Evolutionary conservation across 768 basidiomycete species (phyloP).

Genomic region (Mycena vitilis): DNA sequence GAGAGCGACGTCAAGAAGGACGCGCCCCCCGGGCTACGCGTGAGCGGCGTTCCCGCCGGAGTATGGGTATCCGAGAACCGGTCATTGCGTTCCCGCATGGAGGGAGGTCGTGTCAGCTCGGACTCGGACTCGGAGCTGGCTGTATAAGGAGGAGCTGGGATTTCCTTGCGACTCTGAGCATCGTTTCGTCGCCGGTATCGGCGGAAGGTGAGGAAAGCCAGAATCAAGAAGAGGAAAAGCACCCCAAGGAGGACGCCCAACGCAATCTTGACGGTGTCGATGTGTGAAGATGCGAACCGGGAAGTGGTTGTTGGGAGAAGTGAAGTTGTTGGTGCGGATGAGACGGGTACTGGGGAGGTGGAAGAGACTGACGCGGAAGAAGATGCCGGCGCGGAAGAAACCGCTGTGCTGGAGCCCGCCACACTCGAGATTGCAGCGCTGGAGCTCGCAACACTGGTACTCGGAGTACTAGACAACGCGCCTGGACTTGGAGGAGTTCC

Average conservation of each 20-base stretch:
- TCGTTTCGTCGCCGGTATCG: not conserved
- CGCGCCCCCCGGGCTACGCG: conserved; percentile 7
- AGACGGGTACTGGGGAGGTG: not conserved
- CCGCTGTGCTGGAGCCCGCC: not conserved
- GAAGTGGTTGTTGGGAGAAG: not conserved
- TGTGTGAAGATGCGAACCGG: not conserved
- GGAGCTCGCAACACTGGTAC: not conserved
- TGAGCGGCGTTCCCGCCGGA: conserved; percentile 26
- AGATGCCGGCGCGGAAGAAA: not conserved
- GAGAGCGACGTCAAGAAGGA: conserved; percentile 19
- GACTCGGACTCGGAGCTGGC: conserved; percentile 2
- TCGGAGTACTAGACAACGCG: not conserved
- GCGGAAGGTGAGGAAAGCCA: conserved; percentile 5
- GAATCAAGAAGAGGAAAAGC: not conserved
- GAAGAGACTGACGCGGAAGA: not conserved
- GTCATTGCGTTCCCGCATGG: conserved; percentile 28
- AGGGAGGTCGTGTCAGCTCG: conserved; percentile 12
- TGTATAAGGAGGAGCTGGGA: conserved; percentile 16
- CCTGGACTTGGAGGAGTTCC: too few species aligned
- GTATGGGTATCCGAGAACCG: conserved; percentile 26
- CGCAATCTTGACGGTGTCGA: conserved; percentile 1
- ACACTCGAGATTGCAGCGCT: too few species aligned
- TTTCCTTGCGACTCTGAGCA: not conserved
- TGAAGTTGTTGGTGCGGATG: not conserved
- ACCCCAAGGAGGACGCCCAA: conserved; percentile 13